Evolutionary conservation across 1,284 basidiomycete species (phyloP), one percentile per base, ranked within the genome.

Genomic region (Malassezia sympodialis): DNA sequence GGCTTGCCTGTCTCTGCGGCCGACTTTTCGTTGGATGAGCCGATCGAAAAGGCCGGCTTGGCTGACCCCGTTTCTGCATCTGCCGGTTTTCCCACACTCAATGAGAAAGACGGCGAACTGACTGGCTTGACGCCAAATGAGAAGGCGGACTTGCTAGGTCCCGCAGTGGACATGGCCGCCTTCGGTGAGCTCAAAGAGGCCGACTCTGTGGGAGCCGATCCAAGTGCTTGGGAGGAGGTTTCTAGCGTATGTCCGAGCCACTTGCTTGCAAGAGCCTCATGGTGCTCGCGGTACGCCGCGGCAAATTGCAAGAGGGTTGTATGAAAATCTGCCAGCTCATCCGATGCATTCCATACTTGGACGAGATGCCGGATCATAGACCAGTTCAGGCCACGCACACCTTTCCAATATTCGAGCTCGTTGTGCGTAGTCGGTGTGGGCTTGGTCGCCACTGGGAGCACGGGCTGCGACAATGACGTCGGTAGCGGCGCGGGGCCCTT

Each of bases 351-450:
- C 19, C 55, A 30, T 17, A 49, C 17, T 40, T 24, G 23, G 5
- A 54, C 24, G 4, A 58, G 19, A 12, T 41, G 17, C 17, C 39
- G 40, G n/a, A 19, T 27, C 14, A 54, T 19, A 23, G 56, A 58
- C 53, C 52, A 54, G 32, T 54, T 58, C 4, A 58, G 43, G 4
- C 55, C 55, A 23, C 55, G 49, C 34, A 57, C 5, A 1, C 24
- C 26, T 30, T n/a, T 49, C 34, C 39, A 57, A n/a, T 37, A 51
- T 14, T 52, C 55, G 10, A 23, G 27, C 17, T 28, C 21, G 8
- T 8, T 24, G 19, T 39, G n/a, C 6, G 28, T 3, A 8, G 30
- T 10, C 12, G 15, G 32, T 7, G 34, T 12, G 15, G 31, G 23
- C 21, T 46, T 46, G 28, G 44, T n/a, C 17, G 44, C 30, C 11